Evolutionary conservation across 2,329 filamentous ascomycete species (phyloP).

Genomic region (Botrytis aclada): DNA sequence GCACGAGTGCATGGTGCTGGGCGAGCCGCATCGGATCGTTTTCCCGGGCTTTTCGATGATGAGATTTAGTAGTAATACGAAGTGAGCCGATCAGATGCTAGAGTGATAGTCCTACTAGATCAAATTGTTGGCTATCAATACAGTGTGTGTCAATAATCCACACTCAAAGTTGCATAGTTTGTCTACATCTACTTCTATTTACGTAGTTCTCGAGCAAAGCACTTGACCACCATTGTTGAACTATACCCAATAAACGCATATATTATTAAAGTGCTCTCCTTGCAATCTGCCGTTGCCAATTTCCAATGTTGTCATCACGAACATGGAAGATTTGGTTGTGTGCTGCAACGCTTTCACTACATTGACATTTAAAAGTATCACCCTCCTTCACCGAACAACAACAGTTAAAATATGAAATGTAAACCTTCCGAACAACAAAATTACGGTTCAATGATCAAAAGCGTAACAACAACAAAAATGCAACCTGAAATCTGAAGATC

Average conservation of each 20-base stretch:
- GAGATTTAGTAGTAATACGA: background rate
- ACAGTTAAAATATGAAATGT: background rate
- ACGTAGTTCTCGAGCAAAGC: background rate
- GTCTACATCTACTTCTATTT: background rate
- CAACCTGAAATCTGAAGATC: background rate
- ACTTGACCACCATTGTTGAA: background rate
- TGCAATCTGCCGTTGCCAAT: background rate
- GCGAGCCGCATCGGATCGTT: fast-evolving
- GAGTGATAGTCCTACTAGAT: background rate
- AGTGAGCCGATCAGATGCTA: background rate
- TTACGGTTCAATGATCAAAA: fast-evolving
- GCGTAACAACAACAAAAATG: fast-evolving
- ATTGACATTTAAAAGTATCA: fast-evolving
- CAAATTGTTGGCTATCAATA: background rate
- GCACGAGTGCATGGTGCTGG: fast-evolving
- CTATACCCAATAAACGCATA: background rate
- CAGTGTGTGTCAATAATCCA: background rate
- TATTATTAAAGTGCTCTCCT: background rate
- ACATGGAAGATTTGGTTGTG: background rate
- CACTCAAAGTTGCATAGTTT: background rate
- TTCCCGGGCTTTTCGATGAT: fast-evolving
- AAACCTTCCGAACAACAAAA: fast-evolving
- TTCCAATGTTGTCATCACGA: background rate
- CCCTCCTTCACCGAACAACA: background rate
- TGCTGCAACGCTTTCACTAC: background rate